A percentile compares a stretch with the other conserved stretches of the same genome.
These are phyloP conservation scores for Candida piceae DNA, from an alignment of 805 yeast genomes.

Conservation along the genomic window DNA sequence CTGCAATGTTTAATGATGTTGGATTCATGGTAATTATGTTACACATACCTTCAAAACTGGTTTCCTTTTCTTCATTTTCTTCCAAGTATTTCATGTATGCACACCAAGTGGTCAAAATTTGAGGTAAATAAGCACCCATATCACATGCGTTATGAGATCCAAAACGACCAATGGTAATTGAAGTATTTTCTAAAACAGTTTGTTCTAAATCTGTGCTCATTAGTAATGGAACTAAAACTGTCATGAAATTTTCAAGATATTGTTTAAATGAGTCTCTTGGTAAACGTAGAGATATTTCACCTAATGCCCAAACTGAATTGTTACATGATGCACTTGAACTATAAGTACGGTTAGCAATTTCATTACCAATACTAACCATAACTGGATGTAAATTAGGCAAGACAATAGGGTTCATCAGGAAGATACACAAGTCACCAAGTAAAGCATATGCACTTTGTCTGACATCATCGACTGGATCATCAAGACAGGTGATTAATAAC, in stretches of 20 bases:
- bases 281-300: constrained; percentile 71
- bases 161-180: constrained; percentile 84
- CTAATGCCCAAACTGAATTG: constrained; percentile 92
- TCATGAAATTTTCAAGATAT: constrained; percentile 49
- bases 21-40: constrained; percentile 64
- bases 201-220: constrained; percentile 48
- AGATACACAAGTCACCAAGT: constrained; percentile 82
- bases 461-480: constrained; percentile 79
- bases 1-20: constrained; percentile 45
- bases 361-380: constrained; percentile 63
- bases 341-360: constrained; percentile 49
- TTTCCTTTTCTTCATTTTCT: constrained; percentile 84
- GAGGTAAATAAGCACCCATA: constrained; percentile 52
- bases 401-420: constrained; percentile 41
- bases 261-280: constrained; percentile 42
- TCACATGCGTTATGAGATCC: constrained; percentile 60
- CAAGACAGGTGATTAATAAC: constrained; percentile 62
- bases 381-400: constrained; percentile 46
- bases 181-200: constrained; percentile 78
- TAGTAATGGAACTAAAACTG: constrained; percentile 55
- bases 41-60: constrained; percentile 82
- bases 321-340: constrained; percentile 62
- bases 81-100: constrained; percentile 58
- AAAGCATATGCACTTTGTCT: constrained; percentile 89
- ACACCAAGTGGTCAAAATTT: constrained; percentile 67